A percentile compares a stretch with the other conserved stretches of the same genome.
Evolutionary conservation across 306 rosid species (phyloP).

Genomic region (barrel medic (Medicago truncatula)): MtrunA17r5.0-ANR NC_053042.1:41326501-41327000

Average conservation of each 20-base stretch:
- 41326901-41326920: constrained; percentile 85
- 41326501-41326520: constrained; percentile 85
- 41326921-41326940: constrained; percentile 98
- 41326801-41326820: constrained; percentile 84
- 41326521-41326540: constrained; percentile 39
- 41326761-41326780: constrained; percentile 99
- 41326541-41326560: constrained; percentile 7
- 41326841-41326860: constrained; percentile 16
- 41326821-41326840: constrained; percentile 35
- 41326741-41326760: constrained; percentile 98
- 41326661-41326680: constrained; percentile 30
- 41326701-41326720: constrained; percentile 99
- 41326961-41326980: constrained; percentile 98
- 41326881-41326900: constrained; percentile 23
- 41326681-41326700: constrained; percentile 34
- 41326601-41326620: constrained; percentile 14
- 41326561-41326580: constrained; percentile 3
- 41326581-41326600: constrained; percentile 10
- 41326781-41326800: constrained; percentile 96
- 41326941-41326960: constrained; percentile 93
- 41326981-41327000: constrained; percentile 98
- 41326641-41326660: constrained; percentile 28
- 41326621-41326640: constrained; percentile 11
- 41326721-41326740: constrained; percentile 94
- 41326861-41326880: constrained; percentile 21